Evolutionary conservation across 78 protist genomes (phyloP), one percentile per base, ranked within the genome.

Genomic region (Anaeramoeba ignava): DNA sequence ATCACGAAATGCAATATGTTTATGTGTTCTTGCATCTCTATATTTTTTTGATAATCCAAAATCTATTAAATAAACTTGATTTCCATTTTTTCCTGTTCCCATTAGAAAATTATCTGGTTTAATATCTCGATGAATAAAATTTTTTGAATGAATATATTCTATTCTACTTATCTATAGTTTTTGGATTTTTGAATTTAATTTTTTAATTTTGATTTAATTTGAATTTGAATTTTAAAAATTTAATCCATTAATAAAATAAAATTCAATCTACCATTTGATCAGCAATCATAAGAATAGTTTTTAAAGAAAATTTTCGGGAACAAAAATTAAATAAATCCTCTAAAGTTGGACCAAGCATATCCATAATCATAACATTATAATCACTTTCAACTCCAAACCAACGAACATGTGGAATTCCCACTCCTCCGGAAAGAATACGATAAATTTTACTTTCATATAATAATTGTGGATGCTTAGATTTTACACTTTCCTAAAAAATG

Each of bases 1-100:
- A 83, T 97, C 98, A 3, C 96, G 86, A 80, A 95, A 97, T 0
- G 96, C 96, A 38, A 96, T 96, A 88, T 97, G 99, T 85, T 90
- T 89, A 68, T 91, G 93, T 0, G 98, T 92, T 79, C 85, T 85
- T 42, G 96, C 93, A 81, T 95, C 98, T 40, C 93, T 84, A 86
- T 92, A 97, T 68, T 92, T 87, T 91, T 97, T 97, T 40, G 97
- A 96, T 42, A 98, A n/a, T n/a, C n/a, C n/a, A n/a, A n/a, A n/a
- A n/a, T n/a, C n/a, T n/a, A n/a, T n/a, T n/a, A n/a, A n/a, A 1
- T 1, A 0, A 12, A 40, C 85, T 42, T 40, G 89, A 40, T 89
- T 88, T 33, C 82, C 67, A 83, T 92, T 81, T 81, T 89, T 85
- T 0, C 99, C 99, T n/a, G n/a, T n/a, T n/a, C n/a, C n/a, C 91